Conservation (phyloP, 306 rosid species). For the Cicer pinnatifidum region DNA sequence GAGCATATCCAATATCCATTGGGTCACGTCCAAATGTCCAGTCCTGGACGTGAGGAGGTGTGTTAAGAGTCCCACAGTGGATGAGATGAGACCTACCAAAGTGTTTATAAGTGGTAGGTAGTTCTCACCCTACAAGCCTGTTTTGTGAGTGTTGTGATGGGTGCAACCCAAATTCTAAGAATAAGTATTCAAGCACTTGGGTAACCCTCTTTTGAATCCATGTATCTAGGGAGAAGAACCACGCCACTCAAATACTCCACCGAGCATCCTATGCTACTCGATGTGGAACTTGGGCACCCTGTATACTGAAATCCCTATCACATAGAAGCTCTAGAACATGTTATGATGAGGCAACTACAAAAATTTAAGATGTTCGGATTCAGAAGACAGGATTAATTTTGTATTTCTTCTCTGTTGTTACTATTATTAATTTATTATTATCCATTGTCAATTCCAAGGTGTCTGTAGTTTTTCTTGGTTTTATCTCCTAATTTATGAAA, state of each 20-base stretch:
- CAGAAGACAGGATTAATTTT: background rate
- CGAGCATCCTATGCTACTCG: background rate
- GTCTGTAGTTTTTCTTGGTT: background rate
- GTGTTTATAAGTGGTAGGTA: no score
- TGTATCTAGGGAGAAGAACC: background rate
- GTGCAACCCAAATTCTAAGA: no score
- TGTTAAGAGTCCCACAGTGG: no score
- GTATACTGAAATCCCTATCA: background rate
- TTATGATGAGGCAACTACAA: background rate
- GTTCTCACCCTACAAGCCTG: no score
- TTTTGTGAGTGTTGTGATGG: no score
- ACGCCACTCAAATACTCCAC: background rate
- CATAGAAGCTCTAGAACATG: background rate
- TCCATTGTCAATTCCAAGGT: background rate
- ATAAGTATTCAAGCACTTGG: conserved; percentile 6
- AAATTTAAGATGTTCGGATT: background rate
- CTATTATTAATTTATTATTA: background rate
- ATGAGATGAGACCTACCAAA: no score
- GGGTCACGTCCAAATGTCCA: no score
- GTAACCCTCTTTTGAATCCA: background rate
- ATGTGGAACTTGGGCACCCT: background rate
- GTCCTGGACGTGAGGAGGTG: no score
- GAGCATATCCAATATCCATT: no score
- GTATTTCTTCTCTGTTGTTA: background rate
- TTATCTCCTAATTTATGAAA: background rate